These are phyloP conservation scores for Pseudogymnoascus sp. DNA, from an alignment of 2,329 filamentous ascomycete genomes.

Conservation along the genomic window DNA sequence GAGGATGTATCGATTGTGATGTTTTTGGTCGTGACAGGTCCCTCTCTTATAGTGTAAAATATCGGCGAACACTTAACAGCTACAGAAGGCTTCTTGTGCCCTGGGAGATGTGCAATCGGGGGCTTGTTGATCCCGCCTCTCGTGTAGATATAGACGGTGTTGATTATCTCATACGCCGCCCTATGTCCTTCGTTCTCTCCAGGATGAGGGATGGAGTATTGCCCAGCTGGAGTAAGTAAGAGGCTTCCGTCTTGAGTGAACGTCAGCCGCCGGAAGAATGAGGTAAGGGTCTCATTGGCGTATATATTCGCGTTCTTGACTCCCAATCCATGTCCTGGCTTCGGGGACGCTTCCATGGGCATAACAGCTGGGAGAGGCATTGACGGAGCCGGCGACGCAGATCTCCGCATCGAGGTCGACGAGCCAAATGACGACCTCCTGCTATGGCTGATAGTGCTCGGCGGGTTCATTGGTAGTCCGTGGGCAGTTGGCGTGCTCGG, in stretches of 20 bases:
- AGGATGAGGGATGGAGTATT: conserved; percentile 75
- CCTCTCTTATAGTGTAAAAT: conserved; percentile 71
- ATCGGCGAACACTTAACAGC: conserved; percentile 90
- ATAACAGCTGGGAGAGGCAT: conserved; percentile 92
- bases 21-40: conserved; percentile 63
- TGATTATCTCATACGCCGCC: conserved; percentile 76
- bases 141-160: conserved; percentile 98
- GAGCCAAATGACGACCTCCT: conserved; percentile 87
- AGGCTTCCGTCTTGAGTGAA: conserved; percentile 95
- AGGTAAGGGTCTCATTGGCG: conserved; percentile 92
- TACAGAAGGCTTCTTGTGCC: conserved; percentile 96
- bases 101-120: conserved; percentile 86
- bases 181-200: conserved; percentile 58
- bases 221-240: conserved; percentile 86
- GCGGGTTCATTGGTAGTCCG: conserved; percentile 91
- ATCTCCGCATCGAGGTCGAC: conserved; percentile 66
- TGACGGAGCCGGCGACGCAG: conserved; percentile 86
- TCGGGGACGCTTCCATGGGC: conserved; percentile 83
- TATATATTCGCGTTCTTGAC: conserved; percentile 85
- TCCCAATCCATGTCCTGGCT: conserved; percentile 52
- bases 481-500: conserved; percentile 89
- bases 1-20: conserved; percentile 94
- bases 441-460: conserved; percentile 79
- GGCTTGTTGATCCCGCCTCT: conserved; percentile 94
- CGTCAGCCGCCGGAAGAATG: conserved; percentile 87